These are phyloP conservation scores for Cladosporium oxysporum DNA, from an alignment of 2,329 filamentous ascomycete genomes.

Conservation along the genomic window DNA sequence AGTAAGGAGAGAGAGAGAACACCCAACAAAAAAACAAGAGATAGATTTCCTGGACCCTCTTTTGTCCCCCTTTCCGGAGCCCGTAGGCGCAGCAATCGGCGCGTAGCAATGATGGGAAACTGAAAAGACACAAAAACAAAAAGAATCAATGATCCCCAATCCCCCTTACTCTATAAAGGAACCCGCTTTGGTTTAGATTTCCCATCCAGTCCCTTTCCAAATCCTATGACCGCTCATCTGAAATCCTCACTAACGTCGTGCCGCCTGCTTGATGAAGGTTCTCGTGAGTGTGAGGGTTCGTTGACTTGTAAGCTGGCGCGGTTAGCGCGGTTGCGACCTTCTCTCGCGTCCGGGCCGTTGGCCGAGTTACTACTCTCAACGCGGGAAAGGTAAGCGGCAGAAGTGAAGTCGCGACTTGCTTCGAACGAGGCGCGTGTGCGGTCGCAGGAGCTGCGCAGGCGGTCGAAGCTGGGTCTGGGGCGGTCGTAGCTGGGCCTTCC, in stretches of 20 bases:
- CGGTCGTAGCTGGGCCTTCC: conserved; percentile 64
- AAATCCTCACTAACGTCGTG: conserved; percentile 15
- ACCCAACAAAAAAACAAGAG: not conserved
- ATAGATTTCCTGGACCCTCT: not conserved
- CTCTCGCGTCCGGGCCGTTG: not conserved
- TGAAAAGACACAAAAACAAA: not conserved
- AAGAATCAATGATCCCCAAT: not conserved
- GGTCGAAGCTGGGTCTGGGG: conserved; percentile 81
- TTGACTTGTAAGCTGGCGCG: conserved; percentile 13
- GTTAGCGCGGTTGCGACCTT: conserved; percentile 3
- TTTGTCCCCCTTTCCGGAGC: not conserved
- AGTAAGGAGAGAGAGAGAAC: not conserved
- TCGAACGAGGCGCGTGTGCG: conserved; percentile 81
- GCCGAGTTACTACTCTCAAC: conserved; percentile 60
- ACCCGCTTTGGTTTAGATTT: not conserved
- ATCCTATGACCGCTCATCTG: not conserved
- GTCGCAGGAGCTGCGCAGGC: conserved; percentile 84
- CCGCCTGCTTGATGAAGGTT: conserved; percentile 16
- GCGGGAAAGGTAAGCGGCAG: conserved; percentile 78
- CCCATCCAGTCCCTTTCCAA: not conserved
- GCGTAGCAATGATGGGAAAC: not conserved
- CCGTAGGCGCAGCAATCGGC: not conserved
- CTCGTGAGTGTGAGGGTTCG: conserved; percentile 7
- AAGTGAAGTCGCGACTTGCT: conserved; percentile 86
- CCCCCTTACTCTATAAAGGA: not conserved